Evolutionary conservation across 352 stramenopile genomes (phyloP).

Genomic region (Thalassiosira mediterranea): DNA sequence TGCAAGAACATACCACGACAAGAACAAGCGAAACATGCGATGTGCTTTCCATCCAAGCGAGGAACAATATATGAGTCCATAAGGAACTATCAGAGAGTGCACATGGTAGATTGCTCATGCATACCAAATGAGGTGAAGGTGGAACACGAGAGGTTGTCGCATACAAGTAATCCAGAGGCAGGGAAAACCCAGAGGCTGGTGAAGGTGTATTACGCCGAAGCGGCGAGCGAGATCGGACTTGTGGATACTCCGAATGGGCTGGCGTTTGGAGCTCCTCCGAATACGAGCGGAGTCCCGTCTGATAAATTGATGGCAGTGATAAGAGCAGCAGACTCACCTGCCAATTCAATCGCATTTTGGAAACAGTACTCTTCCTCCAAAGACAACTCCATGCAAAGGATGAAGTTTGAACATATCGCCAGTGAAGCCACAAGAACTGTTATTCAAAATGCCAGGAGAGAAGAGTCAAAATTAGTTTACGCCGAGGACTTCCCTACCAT

Average conservation of each 20-base stretch:
- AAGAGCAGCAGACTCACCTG: not conserved
- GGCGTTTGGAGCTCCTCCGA: slow-evolving; percentile 58
- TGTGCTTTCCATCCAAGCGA: slow-evolving; percentile 66
- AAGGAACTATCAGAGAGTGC: slow-evolving; percentile 70
- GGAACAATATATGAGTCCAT: slow-evolving; percentile 75
- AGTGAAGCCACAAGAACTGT: slow-evolving; percentile 22
- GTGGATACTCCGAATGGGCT: slow-evolving; percentile 64
- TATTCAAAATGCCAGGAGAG: slow-evolving; percentile 16
- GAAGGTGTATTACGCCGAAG: slow-evolving; percentile 66
- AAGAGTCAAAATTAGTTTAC: slow-evolving; percentile 23
- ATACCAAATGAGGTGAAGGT: slow-evolving; percentile 53
- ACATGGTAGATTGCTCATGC: slow-evolving; percentile 53
- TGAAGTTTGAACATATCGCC: slow-evolving; percentile 33
- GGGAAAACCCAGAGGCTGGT: slow-evolving; percentile 40
- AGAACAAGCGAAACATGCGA: slow-evolving; percentile 52
- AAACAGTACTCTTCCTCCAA: slow-evolving; percentile 1
- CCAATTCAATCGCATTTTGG: not conserved
- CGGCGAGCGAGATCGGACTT: slow-evolving; percentile 63
- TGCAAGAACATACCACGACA: slow-evolving; percentile 55
- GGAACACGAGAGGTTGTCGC: slow-evolving; percentile 42
- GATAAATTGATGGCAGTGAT: slow-evolving; percentile 23
- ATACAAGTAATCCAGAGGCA: slow-evolving; percentile 15
- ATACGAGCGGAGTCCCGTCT: slow-evolving; percentile 19
- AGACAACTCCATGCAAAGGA: slow-evolving; percentile 26
- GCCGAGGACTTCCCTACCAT: slow-evolving; percentile 42